Evolutionary conservation across 768 basidiomycete species (phyloP), one percentile per base, ranked within the genome.

Genomic region (Phlebiopsis flavidoalba): DNA sequence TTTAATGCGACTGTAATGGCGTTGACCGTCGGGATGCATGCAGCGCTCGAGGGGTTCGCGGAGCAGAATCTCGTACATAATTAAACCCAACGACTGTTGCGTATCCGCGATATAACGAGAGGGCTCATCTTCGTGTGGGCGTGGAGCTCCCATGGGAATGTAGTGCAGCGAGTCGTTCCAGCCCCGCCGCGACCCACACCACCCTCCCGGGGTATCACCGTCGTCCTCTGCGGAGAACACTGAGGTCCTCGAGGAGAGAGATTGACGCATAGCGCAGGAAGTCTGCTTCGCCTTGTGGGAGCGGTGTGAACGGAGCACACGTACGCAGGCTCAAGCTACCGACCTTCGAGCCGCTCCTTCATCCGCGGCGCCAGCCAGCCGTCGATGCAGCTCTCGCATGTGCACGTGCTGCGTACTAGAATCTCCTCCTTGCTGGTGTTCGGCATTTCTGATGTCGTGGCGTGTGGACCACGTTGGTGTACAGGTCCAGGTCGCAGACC

Each of bases 91-190:
- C 58, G n/a, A 72, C 66, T 43, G 62, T 60, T 45, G 66, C 63
- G 63, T 70, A 71, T 21, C 71, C 72, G 24, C 68, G 59, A 56
- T 72, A 72, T 50, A 73, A 69, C 15, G 70, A 59, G 26, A n/a
- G 60, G 60, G 46, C 61, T 64, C 55, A 64, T 56, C 53, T 57
- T 59, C 11, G 49, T 46, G 47, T 52, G 49, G 47, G 49, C 33
- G 47, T 52, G 49, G 47, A 64, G 59, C n/a, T 54, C 59, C n/a
- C 36, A 51, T 46, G 17, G 63, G 63, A 24, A 64, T 57, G 56
- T 58, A 64, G 22, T 64, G 63, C 35, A 64, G 51, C 11, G 63
- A 22, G 2, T 26, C 26, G 56, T 64, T n/a, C n/a, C n/a, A n/a
- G n/a, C n/a, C n/a, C 57, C 14, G 45, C 54, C 5, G 36, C 53